Base-by-base conservation (phyloP, 23 red algal species). In the Gracilaria domingensis region DNA sequence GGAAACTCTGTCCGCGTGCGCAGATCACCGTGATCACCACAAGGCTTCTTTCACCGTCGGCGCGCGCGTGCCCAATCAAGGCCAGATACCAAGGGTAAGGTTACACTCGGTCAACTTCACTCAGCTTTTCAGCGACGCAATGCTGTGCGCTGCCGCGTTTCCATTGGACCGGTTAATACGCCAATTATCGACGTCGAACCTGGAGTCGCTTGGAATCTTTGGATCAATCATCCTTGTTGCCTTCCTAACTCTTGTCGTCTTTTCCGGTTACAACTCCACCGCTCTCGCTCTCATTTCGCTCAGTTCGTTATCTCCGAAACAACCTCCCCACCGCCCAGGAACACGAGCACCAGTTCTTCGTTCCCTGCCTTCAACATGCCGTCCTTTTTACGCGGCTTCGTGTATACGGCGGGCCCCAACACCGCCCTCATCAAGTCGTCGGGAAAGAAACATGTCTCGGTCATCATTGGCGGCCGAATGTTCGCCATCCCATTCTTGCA, bases 361-460 rank as follows among this genome's bases (percentile, higher is more conserved):
- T 73, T 5, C 6, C 16, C 16, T 42, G 11, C 72, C 50, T 34
- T 20, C 72, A 77, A 77, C 49, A 82, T 82, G 48, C 87, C 72
- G 0, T 45, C 30, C 47, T 62, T 81, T 51, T 14, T 81, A 16
- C 64, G 45, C 30, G 73, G 54, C 73, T 88, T 74, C 48, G 71
- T 88, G 17, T 45, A 88, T 33, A 85, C 82, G 18, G 73, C 81
- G 21, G 93, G 83, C 4, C 93, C 93, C 9, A 89, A 95, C 93
- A 95, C 85, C 14, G 93, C 93, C 21, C 69, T 95, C 66, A 84
- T 95, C 85, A 89, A 89, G 57, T 87, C 81, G n/a, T 79, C 84
- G 17, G 78, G 84, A 21, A 55, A 66, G 28, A 79, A 89, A 32
- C 24, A 61, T 25, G 65, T 75, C 13, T 35, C 44, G 26, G 83